Percentiles rank a stretch among this genome's conserved stretches.
Evolutionary conservation across 495 filamentous ascomycete genomes (phyloP).

Genomic region (Neurospora discreta): DNA sequence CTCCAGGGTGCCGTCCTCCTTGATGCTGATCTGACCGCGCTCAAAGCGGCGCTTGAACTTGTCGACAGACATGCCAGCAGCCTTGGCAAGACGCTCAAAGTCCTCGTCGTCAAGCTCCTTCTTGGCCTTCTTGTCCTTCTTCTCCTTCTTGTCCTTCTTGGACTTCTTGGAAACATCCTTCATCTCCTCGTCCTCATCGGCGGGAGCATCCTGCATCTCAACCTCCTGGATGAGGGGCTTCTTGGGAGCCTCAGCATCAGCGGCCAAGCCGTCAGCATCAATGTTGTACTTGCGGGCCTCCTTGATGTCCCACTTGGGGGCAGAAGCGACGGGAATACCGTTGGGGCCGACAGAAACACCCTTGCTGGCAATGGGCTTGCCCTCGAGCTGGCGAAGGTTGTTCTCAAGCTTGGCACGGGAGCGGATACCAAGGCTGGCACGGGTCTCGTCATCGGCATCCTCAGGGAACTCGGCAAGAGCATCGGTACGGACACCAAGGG

Average conservation of each 20-base stretch:
- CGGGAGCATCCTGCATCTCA: slow-evolving; percentile 43
- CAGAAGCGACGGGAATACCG: slow-evolving; percentile 40
- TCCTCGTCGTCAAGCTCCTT: slow-evolving; percentile 39
- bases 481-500: slow-evolving; percentile 87
- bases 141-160: slow-evolving; percentile 38
- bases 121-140: slow-evolving; percentile 20
- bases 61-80: slow-evolving; percentile 51
- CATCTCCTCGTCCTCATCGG: slow-evolving; percentile 17
- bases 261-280: slow-evolving; percentile 77
- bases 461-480: slow-evolving; percentile 70
- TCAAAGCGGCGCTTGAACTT: slow-evolving; percentile 55
- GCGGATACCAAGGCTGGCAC: slow-evolving; percentile 60
- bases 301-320: slow-evolving; percentile 82
- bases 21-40: slow-evolving; percentile 51
- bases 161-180: slow-evolving; percentile 16
- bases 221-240: slow-evolving; percentile 43
- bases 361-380: slow-evolving; percentile 71
- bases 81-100: slow-evolving; percentile 42
- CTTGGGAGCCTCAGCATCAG: slow-evolving; percentile 55
- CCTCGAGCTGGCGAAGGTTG: slow-evolving; percentile 74
- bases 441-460: slow-evolving; percentile 75
- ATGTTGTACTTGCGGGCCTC: slow-evolving; percentile 93
- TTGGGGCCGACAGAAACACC: slow-evolving; percentile 67
- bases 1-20: slow-evolving; percentile 43
- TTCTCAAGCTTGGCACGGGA: slow-evolving; percentile 73